phyloP scores from a whole-genome alignment of 768 basidiomycete genomes.

The Gloeopeniophorella convolvens region DNA sequence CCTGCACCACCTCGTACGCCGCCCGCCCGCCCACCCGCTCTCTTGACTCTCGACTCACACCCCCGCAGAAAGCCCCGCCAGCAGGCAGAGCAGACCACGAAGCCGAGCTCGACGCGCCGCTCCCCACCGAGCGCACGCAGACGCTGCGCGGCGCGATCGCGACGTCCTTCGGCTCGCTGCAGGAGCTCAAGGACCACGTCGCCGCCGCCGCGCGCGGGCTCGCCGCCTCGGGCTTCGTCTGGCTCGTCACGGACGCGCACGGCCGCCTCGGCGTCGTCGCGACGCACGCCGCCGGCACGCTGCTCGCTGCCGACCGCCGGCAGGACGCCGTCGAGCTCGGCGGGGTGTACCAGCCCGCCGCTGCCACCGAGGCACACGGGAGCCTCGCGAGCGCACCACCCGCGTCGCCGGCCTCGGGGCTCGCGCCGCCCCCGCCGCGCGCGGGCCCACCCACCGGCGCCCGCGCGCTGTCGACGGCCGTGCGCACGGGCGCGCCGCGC shows the following conservation, averaged over 20 bases:
- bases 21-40: neutral
- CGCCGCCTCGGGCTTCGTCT: conserved; percentile 75
- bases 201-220: conserved; percentile 73
- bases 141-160: conserved; percentile 34
- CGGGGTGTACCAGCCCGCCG: conserved; percentile 9
- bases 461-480: conserved; percentile 11
- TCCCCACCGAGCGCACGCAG: conserved; percentile 27
- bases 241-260: conserved; percentile 71
- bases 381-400: conserved; percentile 2
- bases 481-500: neutral
- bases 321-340: conserved; percentile 14
- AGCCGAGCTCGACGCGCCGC: conserved; percentile 28
- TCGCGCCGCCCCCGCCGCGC: neutral
- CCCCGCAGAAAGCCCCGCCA: conserved; percentile 32
- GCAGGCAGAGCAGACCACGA: conserved; percentile 26
- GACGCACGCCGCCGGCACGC: conserved; percentile 84
- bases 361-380: neutral
- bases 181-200: conserved; percentile 67
- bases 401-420: conserved; percentile 5
- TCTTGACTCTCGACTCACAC: neutral
- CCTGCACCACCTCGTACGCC: conserved; percentile 74
- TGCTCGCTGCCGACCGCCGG: conserved; percentile 50
- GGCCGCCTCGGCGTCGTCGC: conserved; percentile 68
- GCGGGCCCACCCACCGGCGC: conserved; percentile 1
- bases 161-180: conserved; percentile 53